Base-by-base conservation (phyloP, 495 filamentous ascomycete species). In the Neurospora sp. region DNA sequence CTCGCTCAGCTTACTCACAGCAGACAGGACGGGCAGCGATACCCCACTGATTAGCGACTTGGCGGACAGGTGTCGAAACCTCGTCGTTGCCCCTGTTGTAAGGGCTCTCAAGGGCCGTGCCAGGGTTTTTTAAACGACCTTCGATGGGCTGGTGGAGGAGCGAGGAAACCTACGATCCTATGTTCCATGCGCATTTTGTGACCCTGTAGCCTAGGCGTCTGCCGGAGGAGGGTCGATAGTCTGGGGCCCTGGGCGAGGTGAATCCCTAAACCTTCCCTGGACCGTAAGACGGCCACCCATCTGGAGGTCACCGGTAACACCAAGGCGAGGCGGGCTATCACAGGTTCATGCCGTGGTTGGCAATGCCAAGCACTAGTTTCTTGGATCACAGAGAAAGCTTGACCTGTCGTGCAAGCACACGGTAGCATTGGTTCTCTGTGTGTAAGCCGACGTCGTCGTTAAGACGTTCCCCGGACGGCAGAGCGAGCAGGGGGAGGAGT, bases 311-410 rank as follows among this genome's bases (percentile, higher is more conserved):
- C 53, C 27, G 53, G 27, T 66, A 66, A 66, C 53, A 61, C 53
- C 12, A 66, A 35, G 27, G 53, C 53, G 53, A 66, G 53, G 27
- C 53, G 53, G 53, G 27, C 53, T 66, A 66, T 37, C 22, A 35
- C 53, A 66, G 53, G 53, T 66, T 35, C 53, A 66, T 66, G 53
- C 27, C 31, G 53, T 66, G 48, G 46, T 59, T 59, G 48, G 48
- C 53, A 31, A 12, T 74, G 76, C 75, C 73, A 76, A 76, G 76
- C 70, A 70, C 48, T 74, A 46, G 71, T 66, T 53, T 75, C 68
- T 69, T 75, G 74, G 69, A 59, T 40, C 66, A 27, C 75, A 44
- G 72, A 68, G 71, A 77, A 78, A 80, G 77, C 77, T 80, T 80
- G 76, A 74, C 78, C 77, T 80, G 74, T 72, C 31, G 77, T 79